Base-by-base conservation (phyloP, 2,329 filamentous ascomycete genomes). In the Aspergillus proliferans region DNA sequence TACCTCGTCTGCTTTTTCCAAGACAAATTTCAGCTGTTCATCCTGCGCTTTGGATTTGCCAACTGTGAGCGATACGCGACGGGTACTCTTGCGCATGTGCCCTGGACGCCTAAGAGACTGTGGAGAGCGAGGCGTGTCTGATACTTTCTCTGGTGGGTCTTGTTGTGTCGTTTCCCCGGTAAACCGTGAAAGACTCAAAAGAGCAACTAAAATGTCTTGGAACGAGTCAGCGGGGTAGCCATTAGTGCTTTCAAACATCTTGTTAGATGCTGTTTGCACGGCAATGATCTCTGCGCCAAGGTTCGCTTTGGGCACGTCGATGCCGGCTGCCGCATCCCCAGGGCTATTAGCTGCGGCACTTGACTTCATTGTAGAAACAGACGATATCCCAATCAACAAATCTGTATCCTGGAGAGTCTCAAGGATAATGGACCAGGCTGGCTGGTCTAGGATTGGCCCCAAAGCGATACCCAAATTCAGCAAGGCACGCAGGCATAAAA, bases 381-480 rank as follows among this genome's bases (percentile, higher is more conserved):
- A 61, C 3, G 65, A 66, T 42, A 64, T 57, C 12, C 65, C 87
- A 22, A 96, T 78, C 3, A 97, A 84, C 53, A 95, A 83, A 59
- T 97, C 93, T 2, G 92, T 91, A 66, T 96, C 88, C 61, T 96
- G 90, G 6, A 98, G 73, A 0, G 91, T 95, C 61, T 95, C 91
- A 1, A 98, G 78, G 14, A 98, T 77, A 50, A 98, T 97, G 1
- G 84, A 84, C 88, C 94, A 98, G 1, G 92, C 66, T 50, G 63
- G 87, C 12, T 80, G 77, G 33, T 87, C 84, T 1, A 98, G 76
- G 0, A 89, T 95, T 3, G 93, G 90, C 0, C 93, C 93, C 1
- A 98, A 73, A 2, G 93, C 93, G 60, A 97, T 98, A 2, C 93
- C 93, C 3, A 98, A 73, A 58, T 98, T 98, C n/a, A 98, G 73